These are phyloP conservation scores for Dryadomyces quercivorus DNA, from an alignment of 2,329 filamentous ascomycete species.

Conservation along the genomic window DNA sequence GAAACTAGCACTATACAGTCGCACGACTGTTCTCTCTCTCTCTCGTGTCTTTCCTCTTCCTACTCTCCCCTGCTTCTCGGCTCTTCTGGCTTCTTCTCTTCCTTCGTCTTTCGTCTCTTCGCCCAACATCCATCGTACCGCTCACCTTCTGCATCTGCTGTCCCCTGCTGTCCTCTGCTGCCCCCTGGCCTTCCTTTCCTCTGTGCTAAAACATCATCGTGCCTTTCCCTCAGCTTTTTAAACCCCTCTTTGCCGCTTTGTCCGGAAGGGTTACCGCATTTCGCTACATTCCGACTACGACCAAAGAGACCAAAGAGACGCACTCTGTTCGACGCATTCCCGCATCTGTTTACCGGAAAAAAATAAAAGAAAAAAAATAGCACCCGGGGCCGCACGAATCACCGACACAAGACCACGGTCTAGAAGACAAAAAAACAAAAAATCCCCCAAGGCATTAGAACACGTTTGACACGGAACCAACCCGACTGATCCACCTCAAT, in stretches of 20 bases:
- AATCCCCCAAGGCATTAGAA: neutral
- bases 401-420: neutral
- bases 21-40: neutral
- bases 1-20: neutral
- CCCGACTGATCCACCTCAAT: slow-evolving; percentile 1
- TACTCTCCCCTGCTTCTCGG: neutral
- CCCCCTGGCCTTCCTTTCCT: neutral
- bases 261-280: neutral
- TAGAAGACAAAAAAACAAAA: neutral
- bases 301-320: neutral
- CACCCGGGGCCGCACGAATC: neutral
- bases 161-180: neutral
- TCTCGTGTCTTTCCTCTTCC: neutral
- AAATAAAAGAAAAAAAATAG: neutral
- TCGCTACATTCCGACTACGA: neutral
- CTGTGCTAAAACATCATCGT: neutral
- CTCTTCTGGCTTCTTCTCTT: neutral
- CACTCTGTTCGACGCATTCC: neutral
- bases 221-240: neutral
- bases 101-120: neutral
- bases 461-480: neutral
- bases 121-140: neutral
- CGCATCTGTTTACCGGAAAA: neutral
- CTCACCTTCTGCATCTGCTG: neutral
- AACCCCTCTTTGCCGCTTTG: neutral